phyloP scores from a whole-genome alignment of 129 eudicot genomes.

The Smallanthus sonchifolius region DNA sequence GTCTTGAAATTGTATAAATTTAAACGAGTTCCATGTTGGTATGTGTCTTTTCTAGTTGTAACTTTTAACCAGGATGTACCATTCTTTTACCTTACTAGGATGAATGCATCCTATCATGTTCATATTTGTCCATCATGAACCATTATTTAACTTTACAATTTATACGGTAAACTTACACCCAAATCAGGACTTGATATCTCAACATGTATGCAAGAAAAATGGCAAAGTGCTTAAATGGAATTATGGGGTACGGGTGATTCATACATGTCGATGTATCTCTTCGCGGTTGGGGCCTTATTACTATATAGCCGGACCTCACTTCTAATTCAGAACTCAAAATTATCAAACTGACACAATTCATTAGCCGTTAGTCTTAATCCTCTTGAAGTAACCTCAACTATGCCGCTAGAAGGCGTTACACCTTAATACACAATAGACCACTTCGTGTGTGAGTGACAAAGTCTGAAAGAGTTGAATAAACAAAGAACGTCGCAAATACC shows the following conservation, averaged over 20 bases:
- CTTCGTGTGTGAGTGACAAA: neutral
- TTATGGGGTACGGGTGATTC: neutral
- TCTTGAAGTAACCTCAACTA: too few relatives aligned
- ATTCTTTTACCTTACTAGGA: neutral
- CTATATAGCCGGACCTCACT: neutral
- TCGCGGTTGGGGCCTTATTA: neutral
- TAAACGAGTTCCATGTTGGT: neutral
- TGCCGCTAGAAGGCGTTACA: neutral
- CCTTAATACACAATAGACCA: neutral
- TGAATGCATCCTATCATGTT: too few relatives aligned
- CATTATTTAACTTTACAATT: neutral
- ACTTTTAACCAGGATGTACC: slow-evolving; percentile 4
- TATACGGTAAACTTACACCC: neutral
- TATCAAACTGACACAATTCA: too few relatives aligned
- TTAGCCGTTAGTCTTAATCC: too few relatives aligned
- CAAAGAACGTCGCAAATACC: neutral
- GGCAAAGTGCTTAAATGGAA: neutral
- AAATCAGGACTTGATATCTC: neutral
- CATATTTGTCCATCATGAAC: neutral
- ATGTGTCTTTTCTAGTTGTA: neutral
- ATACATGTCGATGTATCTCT: neutral
- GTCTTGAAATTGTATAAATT: neutral
- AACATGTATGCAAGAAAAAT: neutral
- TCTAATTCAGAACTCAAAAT: neutral
- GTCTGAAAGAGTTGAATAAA: neutral